Conservation (phyloP, 2,329 filamentous ascomycete species). For the Tolypocladium ovalisporum region DNA sequence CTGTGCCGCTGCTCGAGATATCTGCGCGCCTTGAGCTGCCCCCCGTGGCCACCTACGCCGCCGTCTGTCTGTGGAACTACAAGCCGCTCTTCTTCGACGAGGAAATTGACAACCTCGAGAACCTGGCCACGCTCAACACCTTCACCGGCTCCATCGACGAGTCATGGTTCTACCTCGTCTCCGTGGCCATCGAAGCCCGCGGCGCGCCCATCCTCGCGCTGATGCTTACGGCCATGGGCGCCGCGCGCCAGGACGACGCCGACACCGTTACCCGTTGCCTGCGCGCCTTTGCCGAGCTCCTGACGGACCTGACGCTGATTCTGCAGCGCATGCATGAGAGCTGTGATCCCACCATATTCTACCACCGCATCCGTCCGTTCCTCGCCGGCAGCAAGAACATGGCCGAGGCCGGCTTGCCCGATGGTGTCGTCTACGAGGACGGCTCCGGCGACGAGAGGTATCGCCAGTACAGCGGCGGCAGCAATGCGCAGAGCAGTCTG, state of each 20-base stretch:
- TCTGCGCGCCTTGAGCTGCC: constrained; percentile 74
- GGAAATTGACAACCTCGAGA: constrained; percentile 71
- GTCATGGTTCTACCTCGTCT: constrained; percentile 97
- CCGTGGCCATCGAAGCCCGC: constrained; percentile 87
- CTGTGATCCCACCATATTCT: constrained; percentile 91
- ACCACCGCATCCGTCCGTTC: constrained; percentile 91
- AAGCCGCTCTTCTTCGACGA: constrained; percentile 82
- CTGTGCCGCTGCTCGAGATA: constrained; percentile 69
- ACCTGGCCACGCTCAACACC: constrained; percentile 77
- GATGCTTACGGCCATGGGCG: constrained; percentile 79
- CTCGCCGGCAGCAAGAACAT: constrained; percentile 96
- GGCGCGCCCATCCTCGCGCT: constrained; percentile 78
- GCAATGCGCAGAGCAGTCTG: constrained; percentile 91
- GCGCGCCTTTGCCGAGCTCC: constrained; percentile 70
- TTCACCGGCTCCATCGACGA: constrained; percentile 93
- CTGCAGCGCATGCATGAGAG: constrained; percentile 88
- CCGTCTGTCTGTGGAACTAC: constrained; percentile 92
- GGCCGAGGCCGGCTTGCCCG: constrained; percentile 81
- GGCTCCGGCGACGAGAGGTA: constrained; percentile 58
- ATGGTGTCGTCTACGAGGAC: constrained; percentile 80
- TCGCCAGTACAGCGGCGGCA: constrained; percentile 82
- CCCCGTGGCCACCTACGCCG: constrained; percentile 88
- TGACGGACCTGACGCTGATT: constrained; percentile 73
- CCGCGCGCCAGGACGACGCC: constrained; percentile 60
- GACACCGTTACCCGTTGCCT: constrained; percentile 66